Base-by-base conservation (phyloP, 2,329 filamentous ascomycete species). In the Penicillium glabrum region DNA sequence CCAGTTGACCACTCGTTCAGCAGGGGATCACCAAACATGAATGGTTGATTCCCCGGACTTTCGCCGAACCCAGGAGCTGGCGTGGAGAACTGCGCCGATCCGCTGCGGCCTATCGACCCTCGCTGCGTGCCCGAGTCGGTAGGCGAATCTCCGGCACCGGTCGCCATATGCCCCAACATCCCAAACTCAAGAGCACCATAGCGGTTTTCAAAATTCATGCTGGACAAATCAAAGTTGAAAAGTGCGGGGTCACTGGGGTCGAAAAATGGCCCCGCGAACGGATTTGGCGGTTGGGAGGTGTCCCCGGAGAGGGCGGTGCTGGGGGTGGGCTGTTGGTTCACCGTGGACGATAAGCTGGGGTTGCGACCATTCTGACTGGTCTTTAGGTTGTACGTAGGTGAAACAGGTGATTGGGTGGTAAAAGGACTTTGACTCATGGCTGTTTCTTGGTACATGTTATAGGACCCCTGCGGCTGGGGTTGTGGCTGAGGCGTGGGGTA, bases 111-210 rank as follows among this genome's bases (percentile, higher is more conserved):
- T 60, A 79, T 75, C 41, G 77, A 79, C n/a, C 77, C 77, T 60
- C 76, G 72, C 44, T 77, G 75, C n/a, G 75, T 78, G 48, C 71
- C 71, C 21, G 73, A 77, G 54, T 95, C 90, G 53, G 86, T 86
- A 5, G 89, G 85, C 7, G 89, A 90, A 65, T 95, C 90, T n/a
- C 87, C 89, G 14, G 90, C 89, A 14, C 90, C 90, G n/a, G 90
- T 91, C 58, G 91, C 91, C 90, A 99, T 96, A 72, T 98, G 93
- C 27, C 91, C 92, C 0, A 99, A 84, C 85, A 98, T 97, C 53
- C 92, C 90, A 72, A 98, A 97, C 74, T 98, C 95, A 73, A 96
- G 83, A 19, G 93, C 93, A 58, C 93, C 93, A 70, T 98, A 99
- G 62, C 96, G 91, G 71, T 95, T 98, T 54, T 92, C 93, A 73